Base-by-base conservation (phyloP, 139 green algal species). In the Coelastrella sp. region DNA sequence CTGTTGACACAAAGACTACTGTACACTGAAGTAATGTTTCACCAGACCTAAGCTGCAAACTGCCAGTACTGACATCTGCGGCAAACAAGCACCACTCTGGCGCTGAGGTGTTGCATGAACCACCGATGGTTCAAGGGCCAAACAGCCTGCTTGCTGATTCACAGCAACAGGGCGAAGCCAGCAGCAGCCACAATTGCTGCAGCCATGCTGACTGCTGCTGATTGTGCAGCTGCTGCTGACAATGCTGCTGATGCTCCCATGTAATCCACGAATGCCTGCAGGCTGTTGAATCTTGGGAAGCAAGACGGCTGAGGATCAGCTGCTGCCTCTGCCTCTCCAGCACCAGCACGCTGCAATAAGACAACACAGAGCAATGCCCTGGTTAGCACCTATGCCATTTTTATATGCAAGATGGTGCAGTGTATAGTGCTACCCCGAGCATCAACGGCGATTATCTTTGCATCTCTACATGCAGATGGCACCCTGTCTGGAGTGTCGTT, bases 271-370 rank as follows among this genome's bases (percentile, higher is more conserved):
- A 84, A 84, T 5, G 60, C 60, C 2, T 51, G 3, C 78, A 84
- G 41, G 78, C 60, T 76, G 60, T 75, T 64, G 30, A 84, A 84
- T 19, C 78, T 64, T 6, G 78, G 78, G 62, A 84, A 84, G 60
- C 78, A 84, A 13, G 78, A 84, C 2, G 78, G 62, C 41, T 75
- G n/a, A n/a, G 78, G 60, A 45, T 41, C 27, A 23, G 25, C 45
- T 27, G 78, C 78, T 62, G 78, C 78, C 43, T 84, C 78, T 11
- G 78, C 78, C 60, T 84, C 78, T 19, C 78, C 78, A 63, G 60
- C 60, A 74, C 78, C 75, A 19, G 60, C 53, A 30, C 78, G 62
- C 62, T 74, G 60, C 38, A 74, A 9, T 41, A 17, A 25, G 5
- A 27, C 25, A 48, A 53, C 45, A 53, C 32, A 43, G 34, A 83